A percentile compares a stretch with the other conserved stretches of the same genome.
phyloP scores from a whole-genome alignment of 352 stramenopile genomes.

The Globisporangium abappressorium region DNA sequence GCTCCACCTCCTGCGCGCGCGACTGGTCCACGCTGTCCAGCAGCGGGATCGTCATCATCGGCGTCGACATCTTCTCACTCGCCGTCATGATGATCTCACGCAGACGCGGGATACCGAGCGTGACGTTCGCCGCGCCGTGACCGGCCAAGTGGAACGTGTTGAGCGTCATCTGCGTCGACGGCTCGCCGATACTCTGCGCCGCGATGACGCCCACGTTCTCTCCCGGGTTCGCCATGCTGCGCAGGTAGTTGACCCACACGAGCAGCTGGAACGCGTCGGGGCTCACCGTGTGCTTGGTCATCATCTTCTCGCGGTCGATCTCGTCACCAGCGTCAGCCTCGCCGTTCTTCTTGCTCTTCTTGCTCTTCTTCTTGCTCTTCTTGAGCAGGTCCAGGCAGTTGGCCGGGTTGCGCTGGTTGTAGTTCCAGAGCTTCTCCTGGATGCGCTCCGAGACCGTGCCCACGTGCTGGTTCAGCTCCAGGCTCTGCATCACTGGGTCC shows the following conservation, averaged over 20 bases:
- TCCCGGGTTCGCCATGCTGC: constrained; percentile 94
- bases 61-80: constrained; percentile 95
- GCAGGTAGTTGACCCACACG: constrained; percentile 98
- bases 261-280: constrained; percentile 90
- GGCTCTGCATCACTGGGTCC: constrained; percentile 86
- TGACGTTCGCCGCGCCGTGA: constrained; percentile 99
- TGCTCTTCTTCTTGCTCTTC: constrained; percentile 68
- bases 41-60: constrained; percentile 98
- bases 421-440: constrained; percentile 70
- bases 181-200: constrained; percentile 98
- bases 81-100: constrained; percentile 99
- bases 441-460: constrained; percentile 87
- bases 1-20: constrained; percentile 73
- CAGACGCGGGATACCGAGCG: constrained; percentile 98
- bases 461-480: constrained; percentile 82
- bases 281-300: constrained; percentile 71
- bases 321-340: constrained; percentile 32
- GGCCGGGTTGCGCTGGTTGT: constrained; percentile 78
- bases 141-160: constrained; percentile 99
- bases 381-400: constrained; percentile 57
- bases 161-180: constrained; percentile 99
- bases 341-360: constrained; percentile 71
- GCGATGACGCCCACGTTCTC: constrained; percentile 98
- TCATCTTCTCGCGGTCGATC: constrained; percentile 70
- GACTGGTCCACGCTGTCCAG: constrained; percentile 41